Evolutionary conservation across 2,329 filamentous ascomycete genomes (phyloP), one percentile per base, ranked within the genome.

Genomic region (Cladobotryum mycophilum): DNA sequence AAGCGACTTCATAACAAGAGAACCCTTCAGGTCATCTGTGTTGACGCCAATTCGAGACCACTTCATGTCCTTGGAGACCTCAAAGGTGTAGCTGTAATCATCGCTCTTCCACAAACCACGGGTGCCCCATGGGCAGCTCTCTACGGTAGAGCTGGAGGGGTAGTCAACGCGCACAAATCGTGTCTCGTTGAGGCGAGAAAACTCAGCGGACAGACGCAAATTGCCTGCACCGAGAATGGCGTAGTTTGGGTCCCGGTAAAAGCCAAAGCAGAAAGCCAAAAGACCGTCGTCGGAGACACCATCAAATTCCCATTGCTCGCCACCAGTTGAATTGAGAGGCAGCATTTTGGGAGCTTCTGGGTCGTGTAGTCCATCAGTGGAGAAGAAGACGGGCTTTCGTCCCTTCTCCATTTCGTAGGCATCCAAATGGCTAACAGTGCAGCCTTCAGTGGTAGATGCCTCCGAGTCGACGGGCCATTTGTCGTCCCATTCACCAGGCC

Each of bases 271-370:
- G 47, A 64, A 58, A 2, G 58, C 45, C 20, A 55, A 47, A 36
- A 45, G 54, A 2, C 59, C 62, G 37, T 61, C 57, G 2, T 56
- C 56, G 4, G 57, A 60, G 5, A 62, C 53, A 2, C 60, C 62
- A 37, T 64, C 62, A 30, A 64, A 65, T 37, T 62, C 62, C 63
- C 63, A 65, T 43, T 64, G 63, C 47, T 65, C 63, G 3, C 60
- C 61, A 1, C 52, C 58, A 1, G 61, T 56, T 13, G 54, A 53
- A 47, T 64, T 64, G 12, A 63, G 43, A 13, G 58, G 58, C 13
- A 43, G 22, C 17, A 64, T 57, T 36, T 55, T 58, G 7, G 61
- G 60, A 20, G 40, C 40, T 18, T 41, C 40, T 41, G 40, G 40
- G 15, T 41, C 40, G 17, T 41, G 11, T 13, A 41, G 18, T 15